A percentile compares a stretch with the other conserved stretches of the same genome.
phyloP scores from a whole-genome alignment of 192 early-diverging fungal genomes.

The Coemansia sp. region DNA sequence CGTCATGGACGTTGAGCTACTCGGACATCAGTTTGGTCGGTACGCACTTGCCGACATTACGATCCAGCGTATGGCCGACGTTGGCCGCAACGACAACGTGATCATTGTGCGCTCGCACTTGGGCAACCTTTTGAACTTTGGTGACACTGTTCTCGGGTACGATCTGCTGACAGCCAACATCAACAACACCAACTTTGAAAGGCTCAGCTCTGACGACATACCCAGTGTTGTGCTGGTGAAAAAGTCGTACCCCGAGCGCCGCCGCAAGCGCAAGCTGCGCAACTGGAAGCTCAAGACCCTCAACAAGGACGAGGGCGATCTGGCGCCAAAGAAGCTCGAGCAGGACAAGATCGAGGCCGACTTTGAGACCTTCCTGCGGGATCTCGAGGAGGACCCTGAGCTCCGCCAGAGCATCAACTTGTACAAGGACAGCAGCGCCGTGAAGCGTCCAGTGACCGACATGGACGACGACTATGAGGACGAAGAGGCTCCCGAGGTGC shows the following conservation, averaged over 20 bases:
- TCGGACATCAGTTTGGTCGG: slow-evolving; percentile 76
- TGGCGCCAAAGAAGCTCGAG: slow-evolving; percentile 76
- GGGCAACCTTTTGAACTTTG: slow-evolving; percentile 87
- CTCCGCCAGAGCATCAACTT: slow-evolving; percentile 93
- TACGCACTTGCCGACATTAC: slow-evolving; percentile 88
- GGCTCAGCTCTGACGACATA: slow-evolving; percentile 63
- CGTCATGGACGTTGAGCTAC: slow-evolving; percentile 89
- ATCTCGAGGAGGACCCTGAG: slow-evolving; percentile 98
- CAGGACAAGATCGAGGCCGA: slow-evolving; percentile 81
- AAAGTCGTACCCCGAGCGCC: slow-evolving; percentile 88
- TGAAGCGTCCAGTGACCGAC: slow-evolving; percentile 21
- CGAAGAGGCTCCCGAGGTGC: slow-evolving; percentile 89
- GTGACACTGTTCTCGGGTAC: slow-evolving; percentile 93
- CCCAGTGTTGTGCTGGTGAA: slow-evolving; percentile 93
- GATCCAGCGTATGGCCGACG: slow-evolving; percentile 75
- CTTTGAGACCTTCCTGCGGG: slow-evolving; percentile 95
- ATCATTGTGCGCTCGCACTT: slow-evolving; percentile 91
- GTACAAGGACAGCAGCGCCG: slow-evolving; percentile 67
- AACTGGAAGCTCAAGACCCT: slow-evolving; percentile 93
- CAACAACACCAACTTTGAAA: slow-evolving; percentile 87
- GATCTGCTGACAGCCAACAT: slow-evolving; percentile 87
- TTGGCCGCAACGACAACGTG: slow-evolving; percentile 84
- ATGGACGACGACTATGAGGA: slow-evolving; percentile 54
- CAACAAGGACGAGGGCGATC: slow-evolving; percentile 89
- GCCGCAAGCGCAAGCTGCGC: slow-evolving; percentile 82